Percentiles rank a stretch among this genome's conserved stretches.
Conservation (phyloP, 768 basidiomycete species). For the Hypholoma sublateritium region DNA sequence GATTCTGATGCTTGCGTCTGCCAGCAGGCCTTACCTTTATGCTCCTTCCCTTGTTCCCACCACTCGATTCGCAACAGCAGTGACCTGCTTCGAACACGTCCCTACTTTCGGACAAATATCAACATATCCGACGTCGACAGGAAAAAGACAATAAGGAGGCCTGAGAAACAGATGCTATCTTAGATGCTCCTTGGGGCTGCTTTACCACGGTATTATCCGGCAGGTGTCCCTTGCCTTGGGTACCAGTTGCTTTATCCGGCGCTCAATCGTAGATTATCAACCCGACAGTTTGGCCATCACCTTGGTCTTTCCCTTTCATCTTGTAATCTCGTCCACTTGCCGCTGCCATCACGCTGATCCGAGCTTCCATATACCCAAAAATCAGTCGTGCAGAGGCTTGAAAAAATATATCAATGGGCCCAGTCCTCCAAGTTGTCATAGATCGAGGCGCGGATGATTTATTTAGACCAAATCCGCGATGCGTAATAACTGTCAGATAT, state of each 20-base stretch:
- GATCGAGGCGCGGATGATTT: not conserved
- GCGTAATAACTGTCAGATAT: conserved; percentile 11
- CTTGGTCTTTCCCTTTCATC: conserved; percentile 10
- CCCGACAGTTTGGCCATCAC: conserved; percentile 14
- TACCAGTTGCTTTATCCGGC: conserved; percentile 12
- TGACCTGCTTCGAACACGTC: conserved; percentile 28
- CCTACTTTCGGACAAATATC: conserved; percentile 32
- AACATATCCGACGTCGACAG: conserved; percentile 35
- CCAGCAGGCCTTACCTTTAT: conserved; percentile 33
- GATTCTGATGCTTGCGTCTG: conserved; percentile 23
- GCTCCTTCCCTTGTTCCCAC: conserved; percentile 33
- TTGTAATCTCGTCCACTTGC: conserved; percentile 8
- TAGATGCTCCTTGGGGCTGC: conserved; percentile 18
- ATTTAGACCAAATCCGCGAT: not conserved
- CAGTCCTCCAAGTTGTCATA: not conserved
- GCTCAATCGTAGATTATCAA: conserved; percentile 14
- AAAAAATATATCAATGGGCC: not conserved
- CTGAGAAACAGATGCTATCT: conserved; percentile 26
- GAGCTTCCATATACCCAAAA: not conserved
- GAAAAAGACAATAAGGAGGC: conserved; percentile 32
- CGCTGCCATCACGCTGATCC: conserved; percentile 9
- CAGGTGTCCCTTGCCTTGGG: conserved; percentile 16
- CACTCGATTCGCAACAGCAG: conserved; percentile 21
- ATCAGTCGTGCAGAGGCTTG: not conserved
- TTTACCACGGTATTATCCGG: conserved; percentile 21